These are phyloP conservation scores for Penicillium sp. DNA, from an alignment of 2,329 filamentous ascomycete species.

Conservation along the genomic window DNA sequence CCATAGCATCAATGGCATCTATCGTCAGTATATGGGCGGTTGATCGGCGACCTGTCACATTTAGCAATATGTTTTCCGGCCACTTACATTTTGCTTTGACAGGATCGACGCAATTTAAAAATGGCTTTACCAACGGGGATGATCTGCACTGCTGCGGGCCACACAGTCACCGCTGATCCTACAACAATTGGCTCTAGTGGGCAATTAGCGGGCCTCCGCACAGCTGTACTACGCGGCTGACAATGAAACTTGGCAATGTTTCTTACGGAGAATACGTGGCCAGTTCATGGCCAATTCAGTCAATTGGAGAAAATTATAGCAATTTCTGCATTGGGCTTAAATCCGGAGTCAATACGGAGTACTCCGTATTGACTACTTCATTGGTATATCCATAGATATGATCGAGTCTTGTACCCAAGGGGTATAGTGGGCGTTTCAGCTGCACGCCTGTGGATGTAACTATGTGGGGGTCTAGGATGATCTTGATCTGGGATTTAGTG, in stretches of 20 bases:
- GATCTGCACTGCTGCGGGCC: background rate
- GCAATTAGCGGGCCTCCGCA: background rate
- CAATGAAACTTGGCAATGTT: too few relatives aligned
- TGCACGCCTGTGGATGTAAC: background rate
- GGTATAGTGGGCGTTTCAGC: background rate
- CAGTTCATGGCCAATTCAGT: background rate
- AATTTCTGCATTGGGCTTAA: background rate
- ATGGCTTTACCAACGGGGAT: background rate
- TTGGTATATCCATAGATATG: background rate
- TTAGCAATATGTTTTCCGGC: background rate
- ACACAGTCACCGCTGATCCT: background rate
- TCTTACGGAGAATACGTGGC: too few relatives aligned
- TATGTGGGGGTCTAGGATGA: too few relatives aligned
- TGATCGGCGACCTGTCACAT: background rate
- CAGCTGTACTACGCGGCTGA: background rate
- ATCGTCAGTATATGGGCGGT: slow-evolving; percentile 6
- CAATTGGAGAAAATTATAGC: background rate
- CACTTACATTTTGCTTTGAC: background rate
- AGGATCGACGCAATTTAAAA: background rate
- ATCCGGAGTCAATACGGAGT: background rate
- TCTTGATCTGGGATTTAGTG: too few relatives aligned
- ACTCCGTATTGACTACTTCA: too few relatives aligned
- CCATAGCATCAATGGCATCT: slow-evolving; percentile 44
- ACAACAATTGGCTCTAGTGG: background rate
- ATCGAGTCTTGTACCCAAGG: background rate